Base-by-base conservation (phyloP, 352 stramenopile species). In the Pythium dissotocum region DNA sequence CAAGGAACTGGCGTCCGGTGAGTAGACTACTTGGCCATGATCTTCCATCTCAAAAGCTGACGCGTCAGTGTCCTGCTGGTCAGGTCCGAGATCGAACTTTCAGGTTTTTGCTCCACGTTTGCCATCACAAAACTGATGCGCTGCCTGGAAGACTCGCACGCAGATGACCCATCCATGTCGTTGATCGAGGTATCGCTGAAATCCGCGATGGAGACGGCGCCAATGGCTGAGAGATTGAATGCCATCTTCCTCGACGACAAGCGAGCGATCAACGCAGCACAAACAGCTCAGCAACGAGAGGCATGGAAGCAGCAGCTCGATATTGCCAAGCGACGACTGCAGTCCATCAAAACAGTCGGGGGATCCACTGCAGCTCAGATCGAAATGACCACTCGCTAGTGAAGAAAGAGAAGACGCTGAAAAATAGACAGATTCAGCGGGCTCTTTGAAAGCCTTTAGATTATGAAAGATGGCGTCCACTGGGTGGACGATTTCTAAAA, bases 221-320 rank as follows among this genome's bases (percentile, higher is more conserved):
- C 70, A 51, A 36, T 59, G 40, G 65, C 74, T 5, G 85, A 93
- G 66, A 75, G 85, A 18, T 63, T 93, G 64, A 93, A 93, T n/a
- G 77, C 78, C 9, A 57, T 85, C 26, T 77, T 77, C n/a, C 51
- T 89, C n/a, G 62, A 80, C 24, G 66, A 71, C 32, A 58, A 68
- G 30, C 44, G 32, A 9, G 35, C 60, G 5, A 26, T 61, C 62
- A 40, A 42, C 52, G 53, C n/a, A 65, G 46, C 67, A 46, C 56
- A 51, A n/a, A 51, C 36, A 2, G 46, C 36, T 4, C 40, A 63
- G 5, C 73, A 79, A 44, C 70, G 71, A 24, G 77, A 80, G 28
- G 64, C 63, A 40, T 78, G 78, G 61, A 79, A 85, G 21, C 71
- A 87, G 38, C 75, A 78, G 53, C 71, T 91, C n/a, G 79, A 90